phyloP scores from a whole-genome alignment of 2,329 filamentous ascomycete species.

The Alternaria brassicicola region DNA sequence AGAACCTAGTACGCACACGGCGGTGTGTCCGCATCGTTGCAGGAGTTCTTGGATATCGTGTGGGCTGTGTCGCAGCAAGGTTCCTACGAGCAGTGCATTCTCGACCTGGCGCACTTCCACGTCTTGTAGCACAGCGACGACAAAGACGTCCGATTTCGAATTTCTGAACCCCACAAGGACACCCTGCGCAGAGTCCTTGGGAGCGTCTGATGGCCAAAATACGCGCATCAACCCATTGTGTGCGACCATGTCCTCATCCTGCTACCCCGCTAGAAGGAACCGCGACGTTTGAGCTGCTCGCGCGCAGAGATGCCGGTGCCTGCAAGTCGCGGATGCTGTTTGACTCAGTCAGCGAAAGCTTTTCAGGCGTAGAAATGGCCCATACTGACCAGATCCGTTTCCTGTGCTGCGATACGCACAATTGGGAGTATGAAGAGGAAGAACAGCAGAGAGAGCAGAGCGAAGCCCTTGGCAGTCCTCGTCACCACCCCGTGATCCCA shows the following conservation, averaged over 20 bases:
- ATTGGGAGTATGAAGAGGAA: constrained; percentile 83
- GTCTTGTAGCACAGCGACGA: constrained; percentile 86
- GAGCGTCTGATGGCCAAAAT: constrained; percentile 95
- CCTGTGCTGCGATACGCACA: constrained; percentile 78
- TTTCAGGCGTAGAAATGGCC: not conserved
- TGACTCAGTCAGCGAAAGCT: constrained; percentile 15
- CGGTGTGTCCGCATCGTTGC: constrained; percentile 79
- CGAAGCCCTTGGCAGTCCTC: constrained; percentile 84
- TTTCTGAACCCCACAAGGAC: constrained; percentile 97
- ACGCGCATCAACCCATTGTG: constrained; percentile 91
- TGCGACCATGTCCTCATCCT: constrained; percentile 68
- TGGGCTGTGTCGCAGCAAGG: constrained; percentile 80
- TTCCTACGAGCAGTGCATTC: constrained; percentile 81
- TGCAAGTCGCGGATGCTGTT: constrained; percentile 79
- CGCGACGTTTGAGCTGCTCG: constrained; percentile 91
- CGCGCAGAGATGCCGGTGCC: constrained; percentile 87
- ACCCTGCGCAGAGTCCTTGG: constrained; percentile 73
- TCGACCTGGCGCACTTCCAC: constrained; percentile 78
- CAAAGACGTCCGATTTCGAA: constrained; percentile 86
- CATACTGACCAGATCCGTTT: constrained; percentile 75
- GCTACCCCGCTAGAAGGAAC: constrained; percentile 76
- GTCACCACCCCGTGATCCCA: constrained; percentile 98
- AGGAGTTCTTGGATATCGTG: constrained; percentile 82
- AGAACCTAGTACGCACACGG: constrained; percentile 84
- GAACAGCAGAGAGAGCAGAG: constrained; percentile 82